A percentile compares a stretch with the other conserved stretches of the same genome.
phyloP scores from a whole-genome alignment of 2,329 filamentous ascomycete species.

The Coniochaeta sp. region DNA sequence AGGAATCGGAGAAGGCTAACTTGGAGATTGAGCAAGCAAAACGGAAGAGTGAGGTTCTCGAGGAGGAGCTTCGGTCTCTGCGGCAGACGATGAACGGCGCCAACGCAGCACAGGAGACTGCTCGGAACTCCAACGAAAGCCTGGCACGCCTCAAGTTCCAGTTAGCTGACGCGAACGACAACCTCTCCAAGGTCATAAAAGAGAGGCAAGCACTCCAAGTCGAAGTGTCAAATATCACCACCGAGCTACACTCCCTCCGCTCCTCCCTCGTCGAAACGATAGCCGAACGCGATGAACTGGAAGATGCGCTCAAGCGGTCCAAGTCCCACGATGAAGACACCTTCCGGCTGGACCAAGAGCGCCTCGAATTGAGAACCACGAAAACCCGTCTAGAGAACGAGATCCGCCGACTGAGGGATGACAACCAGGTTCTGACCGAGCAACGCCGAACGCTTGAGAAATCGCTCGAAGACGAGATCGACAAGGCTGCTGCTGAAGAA shows the following conservation, averaged over 20 bases:
- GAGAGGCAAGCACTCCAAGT: conserved; percentile 61
- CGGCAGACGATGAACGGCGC: conserved; percentile 19
- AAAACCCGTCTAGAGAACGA: conserved; percentile 63
- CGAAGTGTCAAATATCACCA: conserved; percentile 49
- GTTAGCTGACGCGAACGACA: conserved; percentile 50
- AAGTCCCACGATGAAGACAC: conserved; percentile 51
- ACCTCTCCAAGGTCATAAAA: conserved; percentile 46
- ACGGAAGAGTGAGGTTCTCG: conserved; percentile 36
- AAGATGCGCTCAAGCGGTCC: conserved; percentile 50
- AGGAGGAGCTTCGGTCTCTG: conserved; percentile 32
- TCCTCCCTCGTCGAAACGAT: conserved; percentile 50
- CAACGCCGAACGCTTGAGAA: conserved; percentile 54
- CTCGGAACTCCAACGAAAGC: conserved; percentile 29
- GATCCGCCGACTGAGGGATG: conserved; percentile 56
- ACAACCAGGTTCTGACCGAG: conserved; percentile 50
- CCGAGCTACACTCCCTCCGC: conserved; percentile 53
- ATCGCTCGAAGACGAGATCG: conserved; percentile 59
- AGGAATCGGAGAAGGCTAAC: conserved; percentile 54
- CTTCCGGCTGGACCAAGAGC: conserved; percentile 59
- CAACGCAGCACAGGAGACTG: conserved; percentile 22
- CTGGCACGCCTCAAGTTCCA: conserved; percentile 48
- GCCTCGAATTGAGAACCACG: conserved; percentile 59
- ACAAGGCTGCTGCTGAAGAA: conserved; percentile 60
- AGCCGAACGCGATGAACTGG: conserved; percentile 61
- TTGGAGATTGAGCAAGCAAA: conserved; percentile 36